Base-by-base conservation (phyloP, 345 rosid genomes). In the Boechera divaricarpa region DNA sequence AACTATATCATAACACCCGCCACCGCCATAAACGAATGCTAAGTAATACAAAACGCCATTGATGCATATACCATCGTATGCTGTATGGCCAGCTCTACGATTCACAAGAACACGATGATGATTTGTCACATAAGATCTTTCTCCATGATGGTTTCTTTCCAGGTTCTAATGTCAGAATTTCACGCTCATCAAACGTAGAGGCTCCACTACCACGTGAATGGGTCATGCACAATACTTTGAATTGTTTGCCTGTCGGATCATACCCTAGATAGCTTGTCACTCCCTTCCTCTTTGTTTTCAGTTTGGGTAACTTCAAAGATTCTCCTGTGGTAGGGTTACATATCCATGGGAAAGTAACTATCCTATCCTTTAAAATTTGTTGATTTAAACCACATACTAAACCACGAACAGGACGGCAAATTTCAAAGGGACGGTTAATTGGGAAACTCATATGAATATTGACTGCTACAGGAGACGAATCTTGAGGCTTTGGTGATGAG, bases 31-130 rank as follows among this genome's bases (percentile, higher is more conserved):
- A 4, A 6, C 8, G 51, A 15, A 47, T 47, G 52, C 67, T 12
- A 49, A 3, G 49, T 68, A 68, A 53, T 68, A 68, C 9, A 39
- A 36, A 36, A 38, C 72, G 13, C 62, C 72, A 28, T 26, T 68
- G 48, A 68, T 26, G 72, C 72, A 52, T 68, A 68, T 53, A 36
- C 62, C 49, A 55, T 68, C 62, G 38, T 24, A 18, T 31, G 1
- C 28, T 1, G 10, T 13, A 63, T 2, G 4, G 3, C 38, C 53
- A 7, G 15, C 0, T 31, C 11, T 57, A 57, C 5, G 3, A 9
- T 57, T 8, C 49, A 28, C 7, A 42, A 29, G 1, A 28, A 7
- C 31, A 67, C 32, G 64, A 0, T 0, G 0, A 70, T 70, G 74
- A 6, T 12, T 18, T 6, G 32, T 21, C n/a, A 31, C 74, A 70